phyloP scores from a whole-genome alignment of 78 protist genomes.

The Ministeria vibrans region DNA sequence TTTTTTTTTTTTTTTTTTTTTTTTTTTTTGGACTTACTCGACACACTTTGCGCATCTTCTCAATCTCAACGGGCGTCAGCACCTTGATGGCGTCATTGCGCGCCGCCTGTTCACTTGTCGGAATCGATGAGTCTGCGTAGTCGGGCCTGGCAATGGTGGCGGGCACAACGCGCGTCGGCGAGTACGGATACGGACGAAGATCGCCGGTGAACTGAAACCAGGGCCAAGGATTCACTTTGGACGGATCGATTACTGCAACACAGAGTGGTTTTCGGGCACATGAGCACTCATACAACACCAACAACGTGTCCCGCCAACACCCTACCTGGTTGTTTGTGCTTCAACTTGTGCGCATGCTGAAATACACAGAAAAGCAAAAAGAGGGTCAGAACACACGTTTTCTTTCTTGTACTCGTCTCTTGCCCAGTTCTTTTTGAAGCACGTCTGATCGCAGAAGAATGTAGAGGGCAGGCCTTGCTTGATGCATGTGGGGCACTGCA shows the following conservation, averaged over 20 bases:
- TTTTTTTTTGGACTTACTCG: slow-evolving; percentile 18
- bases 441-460: slow-evolving; percentile 27
- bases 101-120: no score
- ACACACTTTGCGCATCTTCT: slow-evolving; percentile 42
- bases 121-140: slow-evolving; percentile 27
- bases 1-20: neutral
- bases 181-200: slow-evolving; percentile 13
- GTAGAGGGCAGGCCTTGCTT: neutral
- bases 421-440: slow-evolving; percentile 41
- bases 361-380: neutral
- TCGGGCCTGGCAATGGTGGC: slow-evolving; percentile 31
- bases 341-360: neutral
- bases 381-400: neutral
- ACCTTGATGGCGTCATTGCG: slow-evolving; percentile 14
- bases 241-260: neutral
- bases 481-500: slow-evolving; percentile 46
- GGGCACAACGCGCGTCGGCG: slow-evolving; percentile 37
- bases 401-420: slow-evolving; percentile 14
- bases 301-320: neutral
- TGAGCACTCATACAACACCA: neutral
- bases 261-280: neutral
- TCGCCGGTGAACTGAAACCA: slow-evolving; percentile 15
- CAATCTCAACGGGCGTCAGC: neutral
- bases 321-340: neutral
- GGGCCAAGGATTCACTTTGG: neutral